Base-by-base conservation (phyloP, 192 early-diverging fungal genomes). In the Linnemannia exigua region DNA sequence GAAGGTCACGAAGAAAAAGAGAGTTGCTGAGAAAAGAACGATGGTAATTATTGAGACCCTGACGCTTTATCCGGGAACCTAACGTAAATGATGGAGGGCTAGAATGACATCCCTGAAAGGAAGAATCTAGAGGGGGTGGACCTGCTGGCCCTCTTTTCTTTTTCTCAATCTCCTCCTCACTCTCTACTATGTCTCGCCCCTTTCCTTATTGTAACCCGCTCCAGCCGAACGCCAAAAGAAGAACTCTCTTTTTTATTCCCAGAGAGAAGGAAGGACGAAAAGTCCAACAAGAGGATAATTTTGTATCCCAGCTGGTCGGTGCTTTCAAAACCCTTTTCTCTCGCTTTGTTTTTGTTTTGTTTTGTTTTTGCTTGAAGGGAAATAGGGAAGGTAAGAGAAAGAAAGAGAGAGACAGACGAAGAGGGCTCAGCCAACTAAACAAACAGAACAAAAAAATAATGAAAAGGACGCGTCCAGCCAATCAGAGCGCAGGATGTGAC, bases 391-490 rank as follows among this genome's bases (percentile, higher is more conserved):
- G 9, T 44, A 44, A 9, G 9, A 3, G 41, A 61, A 38, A 19
- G 0, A 69, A 8, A 8, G 67, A 33, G 31, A 33, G 15, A 61
- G 25, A 35, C 25, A 67, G 63, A 28, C 0, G 16, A 67, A 25
- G 2, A 41, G 36, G 38, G 68, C 68, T 70, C 68, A 41, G 58
- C 58, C 22, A n/a, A 41, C 68, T 4, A 5, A 35, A 70, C 38
- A 41, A 41, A 31, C 16, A 22, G 22, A 38, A 38, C 17, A 35
- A 35, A 38, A 74, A 70, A 22, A 70, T 17, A n/a, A 25, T 17
- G 20, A 70, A n/a, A 70, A 20, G 68, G 68, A 48, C 71, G 44
- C 46, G 38, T 75, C 33, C 52, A 70, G 69, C 73, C 80, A 75
- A 75, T 81, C 80, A 75, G 14, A 36, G 16, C 36, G 8, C 36